Conservation (phyloP, 345 rosid genomes). For the Heritiera littoralis region DNA sequence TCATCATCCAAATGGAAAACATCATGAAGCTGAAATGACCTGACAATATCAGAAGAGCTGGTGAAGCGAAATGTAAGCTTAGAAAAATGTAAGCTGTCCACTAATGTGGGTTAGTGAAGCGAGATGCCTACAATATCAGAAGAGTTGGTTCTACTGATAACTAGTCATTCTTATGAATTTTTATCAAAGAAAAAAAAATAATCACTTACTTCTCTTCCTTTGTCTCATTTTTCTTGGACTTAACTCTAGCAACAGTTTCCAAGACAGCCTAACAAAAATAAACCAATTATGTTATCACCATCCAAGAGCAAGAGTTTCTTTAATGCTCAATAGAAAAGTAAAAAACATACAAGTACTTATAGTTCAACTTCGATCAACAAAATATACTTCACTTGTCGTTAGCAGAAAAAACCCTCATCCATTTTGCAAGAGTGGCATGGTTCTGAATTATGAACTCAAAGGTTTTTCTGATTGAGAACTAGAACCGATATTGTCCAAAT, state of each 20-base stretch:
- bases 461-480: neutral
- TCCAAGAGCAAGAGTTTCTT: neutral
- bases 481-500: neutral
- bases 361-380: neutral
- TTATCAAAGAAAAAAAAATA: too few relatives aligned
- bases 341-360: slow-evolving; percentile 10
- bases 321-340: slow-evolving; percentile 3
- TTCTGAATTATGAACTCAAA: neutral
- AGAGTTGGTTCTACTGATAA: neutral
- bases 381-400: neutral
- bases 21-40: slow-evolving; percentile 80
- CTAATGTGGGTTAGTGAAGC: slow-evolving; percentile 16
- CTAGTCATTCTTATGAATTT: too few relatives aligned
- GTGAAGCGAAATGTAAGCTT: slow-evolving; percentile 5
- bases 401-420: neutral
- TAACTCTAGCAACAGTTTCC: slow-evolving; percentile 78
- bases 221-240: slow-evolving; percentile 67
- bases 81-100: slow-evolving; percentile 33
- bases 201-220: slow-evolving; percentile 73
- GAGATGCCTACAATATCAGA: neutral
- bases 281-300: neutral
- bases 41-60: slow-evolving; percentile 21
- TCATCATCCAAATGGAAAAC: slow-evolving; percentile 90
- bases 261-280: slow-evolving; percentile 70
- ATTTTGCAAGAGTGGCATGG: neutral